Base-by-base conservation (phyloP, 495 filamentous ascomycete genomes). In the Beverwykella pulmonaria region DNA sequence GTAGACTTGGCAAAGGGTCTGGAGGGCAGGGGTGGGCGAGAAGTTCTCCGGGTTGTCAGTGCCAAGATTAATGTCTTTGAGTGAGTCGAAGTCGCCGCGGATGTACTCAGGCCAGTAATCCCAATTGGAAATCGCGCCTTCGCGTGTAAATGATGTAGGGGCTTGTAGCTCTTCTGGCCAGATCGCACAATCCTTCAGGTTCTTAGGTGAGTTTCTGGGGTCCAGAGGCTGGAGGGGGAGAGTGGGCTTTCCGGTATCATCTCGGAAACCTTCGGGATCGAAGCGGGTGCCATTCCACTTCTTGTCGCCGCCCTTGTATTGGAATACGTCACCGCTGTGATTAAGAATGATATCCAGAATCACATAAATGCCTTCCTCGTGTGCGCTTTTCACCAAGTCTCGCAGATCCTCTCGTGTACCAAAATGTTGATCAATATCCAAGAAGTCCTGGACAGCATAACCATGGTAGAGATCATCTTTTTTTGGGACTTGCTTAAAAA, bases 271-370 rank as follows among this genome's bases (percentile, higher is more conserved):
- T n/a, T 71, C 53, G 1, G 69, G 68, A 0, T 53, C 39, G 47
- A 41, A 71, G 22, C 36, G 44, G 8, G 44, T n/a, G 14, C 71
- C 71, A 50, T 17, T 66, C 59, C 63, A 73, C 8, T 14, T 20
- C 39, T 53, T 30, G 23, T 48, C 57, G 17, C 50, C 65, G 17
- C 50, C 49, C 47, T 68, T 64, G 52, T 73, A 73, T 8, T 34
- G 60, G 27, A 68, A 73, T 0, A 73, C 71, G 52, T 73, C 46
- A 2, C 68, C 71, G 46, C 61, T 56, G 53, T 73, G 71, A 49
- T 73, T 73, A 2, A 71, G 49, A 30, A 73, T 73, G 26, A 73
- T 69, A 48, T 73, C 71, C 12, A 73, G 62, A 25, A 73, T 61
- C 14, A 73, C 71, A 32, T 69, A 71, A 5, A 73, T 73, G 0